These are phyloP conservation scores for Trichoderma sp. DNA, from an alignment of 2,329 filamentous ascomycete species.

Conservation along the genomic window DNA sequence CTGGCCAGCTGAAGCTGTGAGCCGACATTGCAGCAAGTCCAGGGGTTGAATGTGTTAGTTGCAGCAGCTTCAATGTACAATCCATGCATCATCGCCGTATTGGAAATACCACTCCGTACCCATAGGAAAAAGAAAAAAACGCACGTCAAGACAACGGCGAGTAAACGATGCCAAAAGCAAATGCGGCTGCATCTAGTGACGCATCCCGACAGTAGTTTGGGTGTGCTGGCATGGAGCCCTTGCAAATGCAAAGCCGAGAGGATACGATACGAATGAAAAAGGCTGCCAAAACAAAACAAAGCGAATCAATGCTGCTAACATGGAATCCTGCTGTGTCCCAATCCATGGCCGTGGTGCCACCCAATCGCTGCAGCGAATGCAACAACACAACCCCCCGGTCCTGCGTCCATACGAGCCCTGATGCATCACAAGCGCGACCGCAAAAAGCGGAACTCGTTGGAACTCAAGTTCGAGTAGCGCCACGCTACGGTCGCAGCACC, in stretches of 20 bases:
- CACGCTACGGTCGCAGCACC: not conserved
- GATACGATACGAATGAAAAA: conserved; percentile 12
- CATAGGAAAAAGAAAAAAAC: not conserved
- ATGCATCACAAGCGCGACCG: conserved; percentile 16
- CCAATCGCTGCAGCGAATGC: conserved; percentile 1
- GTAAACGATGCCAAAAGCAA: not conserved
- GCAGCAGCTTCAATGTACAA: not conserved
- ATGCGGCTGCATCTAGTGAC: conserved; percentile 3
- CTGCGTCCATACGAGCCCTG: conserved; percentile 15
- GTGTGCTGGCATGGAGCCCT: conserved; percentile 16
- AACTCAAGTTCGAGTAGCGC: not conserved
- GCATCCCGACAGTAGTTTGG: conserved; percentile 17
- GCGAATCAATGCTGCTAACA: not conserved
- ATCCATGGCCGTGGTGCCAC: not conserved
- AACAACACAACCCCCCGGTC: conserved; percentile 4
- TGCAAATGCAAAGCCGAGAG: not conserved
- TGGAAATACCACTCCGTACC: not conserved
- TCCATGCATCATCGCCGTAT: not conserved
- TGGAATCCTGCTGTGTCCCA: not conserved
- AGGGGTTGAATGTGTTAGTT: not conserved
- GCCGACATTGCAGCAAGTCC: not conserved
- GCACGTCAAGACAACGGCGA: not conserved
- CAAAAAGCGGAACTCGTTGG: conserved; percentile 8
- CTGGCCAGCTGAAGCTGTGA: conserved; percentile 9
- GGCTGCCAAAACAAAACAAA: not conserved